Evolutionary conservation across 2,329 filamentous ascomycete genomes (phyloP), one percentile per base, ranked within the genome.

Genomic region (Saccharata proteae): DNA sequence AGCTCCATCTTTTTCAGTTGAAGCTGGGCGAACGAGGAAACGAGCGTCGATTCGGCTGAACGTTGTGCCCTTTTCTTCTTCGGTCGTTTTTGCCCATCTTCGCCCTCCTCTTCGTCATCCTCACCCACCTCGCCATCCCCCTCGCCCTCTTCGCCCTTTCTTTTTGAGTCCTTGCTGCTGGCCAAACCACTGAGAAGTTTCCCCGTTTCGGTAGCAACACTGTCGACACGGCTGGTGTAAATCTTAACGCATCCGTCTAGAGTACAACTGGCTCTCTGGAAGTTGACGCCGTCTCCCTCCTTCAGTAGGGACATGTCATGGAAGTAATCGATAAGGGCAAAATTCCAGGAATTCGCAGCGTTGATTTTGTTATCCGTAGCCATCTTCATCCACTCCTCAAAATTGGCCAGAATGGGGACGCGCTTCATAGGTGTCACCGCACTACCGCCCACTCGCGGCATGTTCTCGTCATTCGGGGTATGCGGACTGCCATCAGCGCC

Each of bases 341-440:
- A 96, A 57, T 96, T 96, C 90, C 90, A 98, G 17, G 86, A 94
- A 57, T 98, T 98, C 37, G 80, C 76, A 29, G 90, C 88, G 54
- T 96, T 98, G 67, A 98, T 98, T 54, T 67, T 68, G 48, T 98
- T 98, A 63, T 98, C 90, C 11, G 90, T 96, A 2, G 90, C 90
- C 85, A 98, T 93, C 68, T 96, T 98, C 85, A 98, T 96, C 90
- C 88, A 96, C 55, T 98, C 90, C 56, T 98, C 90, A 47, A 96
- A 98, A 59, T 98, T 98, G 49, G 90, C 90, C 33, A 98, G 66
- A 45, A 98, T 80, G 1, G 90, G 90, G 16, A 93, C 45, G 38
- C 86, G 80, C 68, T 93, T 93, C 79, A 93, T 88, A 32, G 88
- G 90, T 37, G 90, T 94, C 32, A 93, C 80, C 21, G 80, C 82